These are phyloP conservation scores for Globisporangium lucens DNA, from an alignment of 352 stramenopile genomes.

Conservation along the genomic window DNA sequence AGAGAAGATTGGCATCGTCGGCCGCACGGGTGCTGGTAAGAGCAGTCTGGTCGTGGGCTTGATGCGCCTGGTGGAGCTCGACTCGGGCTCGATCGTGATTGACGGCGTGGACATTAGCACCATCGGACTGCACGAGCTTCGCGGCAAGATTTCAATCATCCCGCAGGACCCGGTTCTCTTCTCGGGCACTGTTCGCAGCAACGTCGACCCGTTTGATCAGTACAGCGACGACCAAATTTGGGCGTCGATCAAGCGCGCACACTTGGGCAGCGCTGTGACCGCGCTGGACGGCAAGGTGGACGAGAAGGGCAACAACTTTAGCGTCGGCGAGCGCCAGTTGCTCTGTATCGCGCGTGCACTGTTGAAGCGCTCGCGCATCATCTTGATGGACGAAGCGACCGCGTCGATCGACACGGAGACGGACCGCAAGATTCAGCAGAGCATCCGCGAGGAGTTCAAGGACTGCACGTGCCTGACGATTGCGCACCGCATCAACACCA, in stretches of 20 bases:
- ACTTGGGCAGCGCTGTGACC: slow-evolving; percentile 66
- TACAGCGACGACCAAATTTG: slow-evolving; percentile 73
- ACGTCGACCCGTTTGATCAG: slow-evolving; percentile 85
- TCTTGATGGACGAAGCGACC: slow-evolving; percentile 98
- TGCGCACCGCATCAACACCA: slow-evolving; percentile 96
- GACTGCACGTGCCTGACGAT: slow-evolving; percentile 95
- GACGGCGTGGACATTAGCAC: slow-evolving; percentile 32
- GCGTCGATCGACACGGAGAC: slow-evolving; percentile 88
- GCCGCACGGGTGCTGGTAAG: slow-evolving; percentile 79
- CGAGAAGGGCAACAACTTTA: slow-evolving; percentile 95
- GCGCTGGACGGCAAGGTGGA: slow-evolving; percentile 46
- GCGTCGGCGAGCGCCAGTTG: slow-evolving; percentile 94
- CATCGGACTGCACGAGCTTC: slow-evolving; percentile 28
- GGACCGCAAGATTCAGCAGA: slow-evolving; percentile 89
- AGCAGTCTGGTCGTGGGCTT: slow-evolving; percentile 79
- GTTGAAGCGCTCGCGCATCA: slow-evolving; percentile 88
- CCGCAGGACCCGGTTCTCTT: slow-evolving; percentile 92
- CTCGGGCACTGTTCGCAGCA: slow-evolving; percentile 79
- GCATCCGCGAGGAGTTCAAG: slow-evolving; percentile 92
- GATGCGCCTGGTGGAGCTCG: slow-evolving; percentile 82
- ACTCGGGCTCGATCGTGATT: slow-evolving; percentile 32
- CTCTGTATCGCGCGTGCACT: slow-evolving; percentile 95
- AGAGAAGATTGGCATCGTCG: slow-evolving; percentile 74
- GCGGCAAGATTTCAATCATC: slow-evolving; percentile 63
- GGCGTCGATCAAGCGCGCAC: slow-evolving; percentile 57